A percentile compares a stretch with the other conserved stretches of the same genome.
phyloP scores from a whole-genome alignment of 257 asterid species.

The Solanum pimpinellifolium region DNA sequence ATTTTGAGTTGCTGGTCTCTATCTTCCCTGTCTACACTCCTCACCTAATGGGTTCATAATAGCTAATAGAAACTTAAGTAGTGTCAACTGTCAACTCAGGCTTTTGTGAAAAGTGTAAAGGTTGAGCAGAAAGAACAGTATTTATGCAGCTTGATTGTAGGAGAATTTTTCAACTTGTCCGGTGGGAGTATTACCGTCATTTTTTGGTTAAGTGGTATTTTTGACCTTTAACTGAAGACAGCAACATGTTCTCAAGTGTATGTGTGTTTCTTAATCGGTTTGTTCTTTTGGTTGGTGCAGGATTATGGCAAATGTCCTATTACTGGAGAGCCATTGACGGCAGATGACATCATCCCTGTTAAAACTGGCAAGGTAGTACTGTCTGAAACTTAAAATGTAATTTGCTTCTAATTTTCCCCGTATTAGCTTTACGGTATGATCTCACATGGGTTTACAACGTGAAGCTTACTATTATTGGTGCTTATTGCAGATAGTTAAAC shows the following conservation, averaged over 20 bases:
- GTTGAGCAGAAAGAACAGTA: not conserved
- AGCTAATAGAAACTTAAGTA: not conserved
- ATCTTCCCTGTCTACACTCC: not conserved
- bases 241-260: not conserved
- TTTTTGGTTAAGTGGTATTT: not conserved
- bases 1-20: not conserved
- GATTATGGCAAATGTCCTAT: slow-evolving; percentile 97
- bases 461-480: not conserved
- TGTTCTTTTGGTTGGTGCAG: slow-evolving; percentile 19
- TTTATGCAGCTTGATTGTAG: not conserved
- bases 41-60: not conserved
- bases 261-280: not conserved
- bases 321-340: slow-evolving; percentile 76
- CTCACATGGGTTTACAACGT: not conserved
- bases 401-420: not conserved
- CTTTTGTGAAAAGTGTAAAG: not conserved
- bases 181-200: not conserved
- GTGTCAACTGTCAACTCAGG: not conserved
- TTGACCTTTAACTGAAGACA: not conserved
- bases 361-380: slow-evolving; percentile 72
- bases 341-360: slow-evolving; percentile 76
- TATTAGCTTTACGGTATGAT: not conserved
- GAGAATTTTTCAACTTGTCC: not conserved
- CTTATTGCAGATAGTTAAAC: slow-evolving; percentile 73
- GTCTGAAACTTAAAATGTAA: not conserved